Base-by-base conservation (phyloP, 169 alveolate species). In the Amoebophrya sp. region DNA sequence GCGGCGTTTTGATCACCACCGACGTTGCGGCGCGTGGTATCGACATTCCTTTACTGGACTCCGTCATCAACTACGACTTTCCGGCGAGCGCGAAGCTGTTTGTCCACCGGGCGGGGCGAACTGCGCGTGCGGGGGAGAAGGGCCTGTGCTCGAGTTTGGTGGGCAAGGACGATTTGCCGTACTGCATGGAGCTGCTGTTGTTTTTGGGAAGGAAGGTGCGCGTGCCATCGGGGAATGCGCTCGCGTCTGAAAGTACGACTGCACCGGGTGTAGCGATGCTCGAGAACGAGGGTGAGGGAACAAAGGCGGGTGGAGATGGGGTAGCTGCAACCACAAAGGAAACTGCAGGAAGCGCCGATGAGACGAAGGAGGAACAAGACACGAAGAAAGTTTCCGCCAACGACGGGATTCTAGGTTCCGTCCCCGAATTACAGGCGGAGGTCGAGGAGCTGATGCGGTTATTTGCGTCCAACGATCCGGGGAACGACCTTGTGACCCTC, bases 1-100 rank as follows among this genome's bases (percentile, higher is more conserved):
- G 88, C 18, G 7, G 69, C 42, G 91, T 98, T 69, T 94, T 98
- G 93, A 96, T 98, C 29, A 99, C 99, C 15, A 99, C 99, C 16
- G 99, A 99, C 93, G 99, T 99, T 0, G 99, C 99, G 0, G 98
- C 99, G 41, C 95, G 99, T 89, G 99, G 99, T 0, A 93, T 99
- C 15, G 99, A 99, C 94, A 97, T 99, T 23, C 94, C 92, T 7
- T 34, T 45, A 31, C 91, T 94, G 88, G 94, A 93, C 40, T 94
- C 97, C 41, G 99, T 98, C 70, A 94, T 99, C 41, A 98, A 99
- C 95, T 98, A 96, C 93, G 99, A 99, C 95, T 95, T 98, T 78
- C 99, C 99, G 0, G 90, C 94, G 40, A 95, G 97, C 67, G 94
- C 98, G 41, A 98, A 98, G 93, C 99, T 98, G 91, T 99, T 97